phyloP scores from a whole-genome alignment of 2,329 filamentous ascomycete species.

The Hypoxylon sp. region DNA sequence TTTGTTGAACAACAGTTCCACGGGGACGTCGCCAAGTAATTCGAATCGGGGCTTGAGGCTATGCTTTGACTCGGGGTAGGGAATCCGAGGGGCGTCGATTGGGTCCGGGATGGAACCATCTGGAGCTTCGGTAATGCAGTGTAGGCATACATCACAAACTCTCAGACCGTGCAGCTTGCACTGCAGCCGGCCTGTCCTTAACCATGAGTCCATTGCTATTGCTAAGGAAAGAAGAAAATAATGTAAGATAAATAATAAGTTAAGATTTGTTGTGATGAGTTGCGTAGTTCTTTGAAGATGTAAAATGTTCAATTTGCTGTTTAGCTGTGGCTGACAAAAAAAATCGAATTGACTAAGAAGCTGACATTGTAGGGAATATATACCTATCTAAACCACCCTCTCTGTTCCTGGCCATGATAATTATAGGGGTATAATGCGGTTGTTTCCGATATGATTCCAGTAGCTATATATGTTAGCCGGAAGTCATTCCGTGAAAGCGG shows the following conservation, averaged over 20 bases:
- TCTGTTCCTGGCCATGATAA: neutral
- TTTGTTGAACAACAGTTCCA: neutral
- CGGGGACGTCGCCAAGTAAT: neutral
- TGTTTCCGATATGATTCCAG: constrained; percentile 8
- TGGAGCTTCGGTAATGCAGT: constrained; percentile 23
- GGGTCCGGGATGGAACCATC: neutral
- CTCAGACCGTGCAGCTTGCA: constrained; percentile 18
- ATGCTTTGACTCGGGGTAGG: constrained; percentile 12
- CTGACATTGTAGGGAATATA: constrained; percentile 5
- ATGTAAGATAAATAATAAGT: neutral
- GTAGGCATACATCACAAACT: constrained; percentile 31
- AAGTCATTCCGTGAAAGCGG: neutral
- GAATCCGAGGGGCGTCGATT: neutral
- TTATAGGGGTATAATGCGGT: neutral
- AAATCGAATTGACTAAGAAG: neutral
- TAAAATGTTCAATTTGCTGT: neutral
- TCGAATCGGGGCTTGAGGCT: constrained; percentile 29
- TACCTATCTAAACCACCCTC: neutral
- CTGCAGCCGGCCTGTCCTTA: neutral
- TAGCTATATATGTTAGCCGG: neutral
- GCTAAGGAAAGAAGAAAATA: neutral
- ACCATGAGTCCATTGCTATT: neutral
- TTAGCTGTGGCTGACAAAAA: neutral
- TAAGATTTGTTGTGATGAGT: neutral
- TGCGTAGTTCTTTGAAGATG: constrained; percentile 1